Evolutionary conservation across 495 filamentous ascomycete species (phyloP), one percentile per base, ranked within the genome.

Genomic region (Stereocaulon alpinum): DNA sequence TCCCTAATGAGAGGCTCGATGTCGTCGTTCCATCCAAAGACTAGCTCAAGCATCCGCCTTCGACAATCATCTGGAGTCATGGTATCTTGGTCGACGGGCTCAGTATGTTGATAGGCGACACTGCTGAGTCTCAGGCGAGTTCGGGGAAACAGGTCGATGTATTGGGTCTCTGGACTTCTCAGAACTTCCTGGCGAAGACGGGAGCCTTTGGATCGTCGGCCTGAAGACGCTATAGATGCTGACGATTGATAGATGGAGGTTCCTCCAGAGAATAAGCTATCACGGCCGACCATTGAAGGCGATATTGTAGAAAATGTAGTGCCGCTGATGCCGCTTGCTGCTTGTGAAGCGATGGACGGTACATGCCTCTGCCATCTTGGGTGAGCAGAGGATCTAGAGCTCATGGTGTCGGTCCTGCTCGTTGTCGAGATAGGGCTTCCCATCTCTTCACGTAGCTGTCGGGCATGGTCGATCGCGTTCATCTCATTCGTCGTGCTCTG

Each of bases 11-110:
- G 72, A 41, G 82, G 83, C 53, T 91, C 81, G 54, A 90, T 84
- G 66, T 96, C 90, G 52, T 86, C 86, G 58, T 89, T 84, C 90
- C 92, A 97, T 11, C 93, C 94, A 74, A 98, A 98, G 1, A 98
- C 89, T 32, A 89, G 86, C 68, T 82, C 89, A 20, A 98, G 76
- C 94, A 97, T 97, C 72, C 95, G 88, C 41, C 80, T 82, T 51
- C 92, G 85, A 42, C 96, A 80, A 64, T 93, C 86, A 68, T 96
- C 87, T 29, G 91, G 84, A 2, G 86, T 92, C 30, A 93, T 69
- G 43, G 80, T 77, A 6, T 74, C 67, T 59, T 86, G 79, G 60
- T 88, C 85, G 32, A 82, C 66, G 17, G 78, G 76, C 20, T 80
- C 76, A 2, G 85, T 79, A 44, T 83, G 77, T 66, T 84, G 83